Evolutionary conservation across 768 basidiomycete genomes (phyloP), one percentile per base, ranked within the genome.

Genomic region (Pluteus cervinus): DNA sequence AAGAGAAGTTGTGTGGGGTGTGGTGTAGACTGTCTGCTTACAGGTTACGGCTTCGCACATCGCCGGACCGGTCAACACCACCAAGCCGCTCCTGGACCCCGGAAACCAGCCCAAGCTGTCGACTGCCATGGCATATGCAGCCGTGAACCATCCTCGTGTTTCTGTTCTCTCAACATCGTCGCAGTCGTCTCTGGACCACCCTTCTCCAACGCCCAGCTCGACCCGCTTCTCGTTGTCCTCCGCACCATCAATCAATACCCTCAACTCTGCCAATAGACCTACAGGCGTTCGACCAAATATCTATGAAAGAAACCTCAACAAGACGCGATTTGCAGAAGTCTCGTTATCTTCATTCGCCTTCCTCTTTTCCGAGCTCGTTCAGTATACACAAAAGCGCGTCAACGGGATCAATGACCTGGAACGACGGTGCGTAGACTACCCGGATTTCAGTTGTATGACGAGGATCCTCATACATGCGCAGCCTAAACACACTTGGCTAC

Each of bases 331-430:
- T 9, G 62, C 81, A 17, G 94, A 98, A 55, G 88, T 94, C 36
- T 85, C 86, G 11, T 69, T 80, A 4, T 73, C 82, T 3, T 85
- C 91, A 1, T 92, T 89, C 55, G 73, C 85, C 0, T 98, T 96
- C 55, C 70, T 98, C 40, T 92, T 97, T 61, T 86, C 86, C 4
- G 93, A 98, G 62, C 69, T 92, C 9, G 83, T 99, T 2, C 85
- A 92, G 58, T 98, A 98, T 62, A 94, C 90, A 1, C 96, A 98
- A 64, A 92, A 89, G 53, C 78, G 91, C 36, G 94, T 97, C 36
- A 79, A 76, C 50, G 94, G 93, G 5, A 92, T 99, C 45, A 86
- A 88, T 56, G 96, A 98, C 60, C 71, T 99, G 44, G 96, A 99
- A 61, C 76, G 86, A 49, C 81, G 88, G 93, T 91, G 37, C 40